Evolutionary conservation across 148 eudicot genomes (phyloP).

Genomic region (Amaranthus palmeri): DNA sequence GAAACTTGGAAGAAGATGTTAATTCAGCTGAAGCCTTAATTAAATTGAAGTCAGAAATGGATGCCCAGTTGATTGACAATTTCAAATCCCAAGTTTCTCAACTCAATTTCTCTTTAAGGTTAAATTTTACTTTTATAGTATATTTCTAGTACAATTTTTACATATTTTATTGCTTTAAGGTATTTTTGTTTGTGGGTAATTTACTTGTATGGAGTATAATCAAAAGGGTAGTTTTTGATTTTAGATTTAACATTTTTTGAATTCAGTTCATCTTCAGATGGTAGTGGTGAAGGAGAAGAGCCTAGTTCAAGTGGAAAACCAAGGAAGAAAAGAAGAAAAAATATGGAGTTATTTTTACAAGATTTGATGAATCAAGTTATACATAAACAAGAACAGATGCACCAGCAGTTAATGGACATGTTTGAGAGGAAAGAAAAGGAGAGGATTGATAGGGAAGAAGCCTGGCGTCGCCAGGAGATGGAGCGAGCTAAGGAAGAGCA

Average conservation of each 20-base stretch:
- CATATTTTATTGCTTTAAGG: too few relatives aligned
- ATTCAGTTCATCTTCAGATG: constrained; percentile 41
- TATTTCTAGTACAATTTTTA: too few relatives aligned
- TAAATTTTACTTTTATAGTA: too few relatives aligned
- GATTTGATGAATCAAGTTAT: constrained; percentile 33
- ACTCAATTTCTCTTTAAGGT: constrained; percentile 14
- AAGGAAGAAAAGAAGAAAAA: constrained; percentile 28
- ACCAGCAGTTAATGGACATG: constrained; percentile 40
- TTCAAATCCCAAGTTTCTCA: constrained; percentile 24
- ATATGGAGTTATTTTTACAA: constrained; percentile 31
- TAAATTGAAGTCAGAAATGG: constrained; percentile 20
- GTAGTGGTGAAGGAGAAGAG: constrained; percentile 18
- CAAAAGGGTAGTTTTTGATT: neutral
- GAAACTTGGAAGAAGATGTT: neutral
- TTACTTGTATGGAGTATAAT: neutral
- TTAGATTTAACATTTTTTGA: neutral
- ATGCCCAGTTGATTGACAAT: constrained; percentile 14
- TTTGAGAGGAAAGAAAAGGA: constrained; percentile 42
- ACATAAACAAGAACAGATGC: constrained; percentile 53
- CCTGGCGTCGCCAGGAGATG: constrained; percentile 43
- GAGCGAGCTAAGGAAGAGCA: constrained; percentile 34
- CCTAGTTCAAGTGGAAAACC: neutral
- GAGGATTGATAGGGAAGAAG: constrained; percentile 42
- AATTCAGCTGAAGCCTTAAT: neutral
- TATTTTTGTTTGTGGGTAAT: neutral